phyloP scores from a whole-genome alignment of 2,329 filamentous ascomycete species.

The Rhinocladiella mackenziei region DNA sequence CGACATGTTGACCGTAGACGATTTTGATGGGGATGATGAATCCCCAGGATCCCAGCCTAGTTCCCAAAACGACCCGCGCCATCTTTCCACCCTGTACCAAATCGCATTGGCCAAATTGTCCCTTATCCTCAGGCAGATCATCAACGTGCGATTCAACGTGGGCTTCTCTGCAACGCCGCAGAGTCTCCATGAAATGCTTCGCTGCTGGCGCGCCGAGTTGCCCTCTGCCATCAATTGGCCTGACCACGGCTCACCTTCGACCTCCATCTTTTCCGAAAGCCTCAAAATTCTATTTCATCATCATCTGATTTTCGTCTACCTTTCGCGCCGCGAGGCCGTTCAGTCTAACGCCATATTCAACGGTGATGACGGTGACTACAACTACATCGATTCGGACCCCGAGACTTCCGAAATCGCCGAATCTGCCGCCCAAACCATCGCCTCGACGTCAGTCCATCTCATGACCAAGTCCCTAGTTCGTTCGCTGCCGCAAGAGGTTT shows the following conservation, averaged over 20 bases:
- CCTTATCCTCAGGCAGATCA: conserved; percentile 12
- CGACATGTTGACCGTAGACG: conserved; percentile 9
- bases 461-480: conserved; percentile 16
- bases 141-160: conserved; percentile 12
- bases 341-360: too few species aligned
- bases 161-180: conserved; percentile 10
- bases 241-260: conserved; percentile 2
- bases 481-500: conserved; percentile 17
- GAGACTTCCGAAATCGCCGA: conserved; percentile 9
- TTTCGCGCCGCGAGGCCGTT: conserved; percentile 1
- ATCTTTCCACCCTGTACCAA: conserved; percentile 11
- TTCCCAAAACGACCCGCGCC: conserved; percentile 3
- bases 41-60: not conserved
- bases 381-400: not conserved
- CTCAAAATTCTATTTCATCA: conserved; percentile 17
- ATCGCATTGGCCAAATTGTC: conserved; percentile 14
- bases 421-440: conserved; percentile 16
- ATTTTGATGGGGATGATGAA: conserved; percentile 6
- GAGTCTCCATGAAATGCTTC: conserved; percentile 4
- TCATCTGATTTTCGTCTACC: conserved; percentile 15
- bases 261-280: conserved; percentile 15
- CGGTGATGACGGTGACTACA: too few species aligned
- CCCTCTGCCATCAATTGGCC: conserved; percentile 10
- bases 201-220: conserved; percentile 9
- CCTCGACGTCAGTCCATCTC: conserved; percentile 10